Evolutionary conservation across 2,329 filamentous ascomycete genomes (phyloP).

Genomic region (Mollisiaceae sp.): DNA sequence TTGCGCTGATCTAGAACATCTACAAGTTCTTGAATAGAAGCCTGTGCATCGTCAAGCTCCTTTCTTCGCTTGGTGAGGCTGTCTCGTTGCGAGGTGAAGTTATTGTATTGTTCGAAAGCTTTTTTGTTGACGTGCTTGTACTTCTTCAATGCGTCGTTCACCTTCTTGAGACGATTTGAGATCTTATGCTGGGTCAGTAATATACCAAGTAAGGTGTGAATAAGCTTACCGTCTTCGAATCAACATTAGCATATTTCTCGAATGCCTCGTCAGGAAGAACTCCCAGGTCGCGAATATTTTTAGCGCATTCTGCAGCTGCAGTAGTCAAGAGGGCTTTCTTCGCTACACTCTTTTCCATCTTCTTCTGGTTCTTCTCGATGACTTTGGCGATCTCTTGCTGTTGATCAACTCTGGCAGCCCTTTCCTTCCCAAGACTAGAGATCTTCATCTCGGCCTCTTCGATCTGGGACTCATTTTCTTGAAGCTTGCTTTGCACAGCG

Average conservation of each 20-base stretch:
- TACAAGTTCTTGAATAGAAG: slow-evolving; percentile 90
- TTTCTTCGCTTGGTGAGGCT: slow-evolving; percentile 81
- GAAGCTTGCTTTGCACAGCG: slow-evolving; percentile 69
- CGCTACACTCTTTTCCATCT: slow-evolving; percentile 89
- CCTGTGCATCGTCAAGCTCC: slow-evolving; percentile 85
- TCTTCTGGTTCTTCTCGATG: slow-evolving; percentile 86
- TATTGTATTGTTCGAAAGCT: slow-evolving; percentile 98
- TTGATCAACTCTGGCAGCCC: slow-evolving; percentile 68
- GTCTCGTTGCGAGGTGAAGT: slow-evolving; percentile 91
- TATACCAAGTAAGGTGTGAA: background rate
- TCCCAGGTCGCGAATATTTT: slow-evolving; percentile 90
- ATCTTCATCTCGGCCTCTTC: slow-evolving; percentile 55
- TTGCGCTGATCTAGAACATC: slow-evolving; percentile 92
- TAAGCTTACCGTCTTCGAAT: slow-evolving; percentile 71
- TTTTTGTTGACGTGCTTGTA: slow-evolving; percentile 99
- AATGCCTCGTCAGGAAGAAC: slow-evolving; percentile 94
- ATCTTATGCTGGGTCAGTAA: slow-evolving; percentile 31
- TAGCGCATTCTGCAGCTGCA: slow-evolving; percentile 79
- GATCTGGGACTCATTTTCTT: slow-evolving; percentile 75
- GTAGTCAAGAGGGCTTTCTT: slow-evolving; percentile 81
- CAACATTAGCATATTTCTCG: slow-evolving; percentile 84
- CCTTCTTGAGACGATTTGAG: slow-evolving; percentile 74
- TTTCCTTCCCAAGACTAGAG: slow-evolving; percentile 50
- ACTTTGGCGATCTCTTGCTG: slow-evolving; percentile 76
- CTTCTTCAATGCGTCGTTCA: slow-evolving; percentile 92